Conservation (phyloP, 306 rosid species). For the Prunus salicina region DNA sequence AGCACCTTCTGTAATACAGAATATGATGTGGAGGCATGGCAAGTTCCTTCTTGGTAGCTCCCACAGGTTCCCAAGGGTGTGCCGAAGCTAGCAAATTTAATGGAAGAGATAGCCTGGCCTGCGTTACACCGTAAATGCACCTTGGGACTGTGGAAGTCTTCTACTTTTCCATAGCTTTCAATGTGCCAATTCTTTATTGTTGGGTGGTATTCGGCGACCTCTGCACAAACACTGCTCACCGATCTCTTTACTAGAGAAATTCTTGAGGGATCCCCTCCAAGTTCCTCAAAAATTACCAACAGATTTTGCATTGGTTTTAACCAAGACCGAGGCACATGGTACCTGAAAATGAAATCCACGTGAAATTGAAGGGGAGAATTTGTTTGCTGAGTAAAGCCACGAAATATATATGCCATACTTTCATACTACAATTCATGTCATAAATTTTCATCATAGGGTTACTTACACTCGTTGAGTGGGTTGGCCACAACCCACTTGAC, state of each 20-base stretch:
- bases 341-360: conserved; percentile 52
- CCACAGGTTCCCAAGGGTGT: conserved; percentile 96
- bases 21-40: conserved; percentile 77
- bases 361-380: not conserved
- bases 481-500: conserved; percentile 88
- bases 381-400: conserved; percentile 5
- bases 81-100: conserved; percentile 97
- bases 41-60: conserved; percentile 77
- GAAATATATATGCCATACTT: conserved; percentile 4
- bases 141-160: conserved; percentile 78
- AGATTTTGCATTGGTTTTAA: conserved; percentile 76
- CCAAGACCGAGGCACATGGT: conserved; percentile 97
- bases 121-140: conserved; percentile 78
- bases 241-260: conserved; percentile 82
- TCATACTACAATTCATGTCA: not conserved
- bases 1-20: conserved; percentile 73
- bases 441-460: not conserved
- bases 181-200: conserved; percentile 90
- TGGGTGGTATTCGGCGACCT: conserved; percentile 88
- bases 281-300: conserved; percentile 91
- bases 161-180: conserved; percentile 75
- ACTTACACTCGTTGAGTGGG: conserved; percentile 90
- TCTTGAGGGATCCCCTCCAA: conserved; percentile 88
- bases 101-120: conserved; percentile 80
- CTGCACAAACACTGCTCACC: conserved; percentile 77